Conservation (phyloP, 257 asterid species). For the Perilla frutescens region DNA sequence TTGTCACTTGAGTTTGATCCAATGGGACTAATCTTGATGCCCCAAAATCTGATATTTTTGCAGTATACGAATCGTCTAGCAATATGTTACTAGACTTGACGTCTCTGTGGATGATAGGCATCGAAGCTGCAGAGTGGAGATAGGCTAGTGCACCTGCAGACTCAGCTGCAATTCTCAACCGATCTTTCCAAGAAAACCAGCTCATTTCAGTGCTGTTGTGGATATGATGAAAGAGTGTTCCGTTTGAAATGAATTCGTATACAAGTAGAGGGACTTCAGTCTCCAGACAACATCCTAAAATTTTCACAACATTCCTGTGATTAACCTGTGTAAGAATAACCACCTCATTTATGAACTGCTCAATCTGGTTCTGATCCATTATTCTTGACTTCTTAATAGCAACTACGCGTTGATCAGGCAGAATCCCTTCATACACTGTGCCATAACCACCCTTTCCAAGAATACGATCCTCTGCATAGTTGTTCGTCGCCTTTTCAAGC, state of each 20-base stretch:
- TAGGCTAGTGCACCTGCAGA: conserved; percentile 50
- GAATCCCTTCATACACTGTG: conserved; percentile 41
- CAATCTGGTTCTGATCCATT: conserved; percentile 42
- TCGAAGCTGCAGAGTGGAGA: conserved; percentile 49
- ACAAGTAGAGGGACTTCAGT: conserved; percentile 46
- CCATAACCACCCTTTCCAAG: conserved; percentile 49
- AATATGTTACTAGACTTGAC: conserved; percentile 47
- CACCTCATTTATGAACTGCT: conserved; percentile 45
- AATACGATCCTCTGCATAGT: conserved; percentile 37
- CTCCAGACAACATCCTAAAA: conserved; percentile 48
- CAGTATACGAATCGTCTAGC: conserved; percentile 28
- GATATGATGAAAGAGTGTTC: conserved; percentile 42
- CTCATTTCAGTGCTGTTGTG: conserved; percentile 27
- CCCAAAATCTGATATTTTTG: conserved; percentile 48
- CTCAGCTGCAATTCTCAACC: conserved; percentile 44
- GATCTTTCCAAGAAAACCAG: conserved; percentile 38
- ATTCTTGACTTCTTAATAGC: conserved; percentile 49
- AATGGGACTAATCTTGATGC: conserved; percentile 42
- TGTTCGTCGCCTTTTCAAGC: conserved; percentile 43
- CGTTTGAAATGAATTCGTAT: conserved; percentile 38
- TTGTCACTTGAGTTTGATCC: conserved; percentile 45
- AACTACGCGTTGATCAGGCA: conserved; percentile 34
- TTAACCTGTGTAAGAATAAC: conserved; percentile 40
- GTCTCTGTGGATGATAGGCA: conserved; percentile 50
- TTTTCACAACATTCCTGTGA: conserved; percentile 46